Evolutionary conservation across 257 asterid species (phyloP), one percentile per base, ranked within the genome.

Genomic region (Lycium barbarum): DNA sequence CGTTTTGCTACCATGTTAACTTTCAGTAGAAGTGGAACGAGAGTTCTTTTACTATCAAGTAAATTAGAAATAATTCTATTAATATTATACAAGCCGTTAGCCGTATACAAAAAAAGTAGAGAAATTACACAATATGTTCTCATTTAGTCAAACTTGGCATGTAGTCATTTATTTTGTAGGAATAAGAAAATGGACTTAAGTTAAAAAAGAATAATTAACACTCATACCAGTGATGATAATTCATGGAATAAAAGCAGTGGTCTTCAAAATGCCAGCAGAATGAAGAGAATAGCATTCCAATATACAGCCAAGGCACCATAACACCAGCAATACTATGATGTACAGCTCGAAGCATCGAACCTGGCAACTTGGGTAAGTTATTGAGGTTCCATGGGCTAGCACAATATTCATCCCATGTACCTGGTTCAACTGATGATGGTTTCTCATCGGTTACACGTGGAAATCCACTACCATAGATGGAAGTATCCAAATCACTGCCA

Each of bases 201-300:
- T 1, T 76, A 22, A 54, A 3, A 70, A 51, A 26, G n/a, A 51
- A 51, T 76, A 76, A 53, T 53, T 76, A 43, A 7, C 47, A 76
- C 4, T 38, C 94, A 12, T 91, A 96, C 99, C 99, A 96, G 93
- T 96, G 99, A 86, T 55, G 99, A 90, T 96, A 96, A 89, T 93
- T 96, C 97, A 96, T 96, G 11, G 99, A 96, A 88, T 96, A 96
- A 89, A 96, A 93, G 90, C 99, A 96, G 89, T 94, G 99, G 85
- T 96, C 99, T 89, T 96, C 99, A 89, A 96, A 93, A 88, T 96
- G 99, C 99, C 98, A 96, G 94, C 98, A 96, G 88, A 96, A 94
- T 82, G 98, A 90, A 73, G 99, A 96, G 91, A 96, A 96, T 67
- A 92, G 87, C 99, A 96, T 94, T 88, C 99, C 98, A 61, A 96